phyloP scores from a whole-genome alignment of 805 yeast genomes.

The Saccharomycopsis sp. region DNA sequence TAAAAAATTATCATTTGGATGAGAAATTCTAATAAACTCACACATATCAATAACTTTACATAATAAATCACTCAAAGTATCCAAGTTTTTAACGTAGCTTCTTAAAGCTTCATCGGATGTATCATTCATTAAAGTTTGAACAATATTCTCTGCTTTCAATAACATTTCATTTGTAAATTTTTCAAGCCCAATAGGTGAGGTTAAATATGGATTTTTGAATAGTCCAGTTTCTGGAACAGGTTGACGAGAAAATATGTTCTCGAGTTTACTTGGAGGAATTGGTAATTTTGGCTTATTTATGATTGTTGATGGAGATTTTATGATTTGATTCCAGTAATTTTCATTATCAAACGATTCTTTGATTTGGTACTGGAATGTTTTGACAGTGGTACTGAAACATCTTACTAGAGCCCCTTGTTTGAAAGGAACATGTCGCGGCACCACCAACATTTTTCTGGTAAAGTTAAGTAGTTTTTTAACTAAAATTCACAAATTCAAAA shows the following conservation, averaged over 20 bases:
- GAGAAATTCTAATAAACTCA: conserved; percentile 82
- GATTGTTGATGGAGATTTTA: background rate
- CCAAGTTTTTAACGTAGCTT: conserved; percentile 55
- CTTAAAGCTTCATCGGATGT: conserved; percentile 33
- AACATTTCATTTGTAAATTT: conserved; percentile 59
- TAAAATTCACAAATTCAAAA: too few species aligned
- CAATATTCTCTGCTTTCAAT: conserved; percentile 52
- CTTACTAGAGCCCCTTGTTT: too few species aligned
- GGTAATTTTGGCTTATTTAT: background rate
- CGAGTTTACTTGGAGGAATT: background rate
- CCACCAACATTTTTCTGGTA: too few species aligned
- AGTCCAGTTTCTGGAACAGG: conserved; percentile 40
- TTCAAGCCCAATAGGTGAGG: conserved; percentile 58
- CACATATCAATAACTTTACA: conserved; percentile 93
- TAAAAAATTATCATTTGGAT: conserved; percentile 63
- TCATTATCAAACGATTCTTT: conserved; percentile 52
- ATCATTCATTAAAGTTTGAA: conserved; percentile 41
- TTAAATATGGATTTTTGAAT: conserved; percentile 62
- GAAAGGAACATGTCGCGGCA: too few species aligned
- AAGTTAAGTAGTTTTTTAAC: too few species aligned
- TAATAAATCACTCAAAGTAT: conserved; percentile 74
- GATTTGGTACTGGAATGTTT: conserved; percentile 20
- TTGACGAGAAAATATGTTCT: background rate
- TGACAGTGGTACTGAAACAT: background rate
- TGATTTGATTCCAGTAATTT: conserved; percentile 33